Conservation (phyloP, 1,139 yeast species). For the Sugiyamaella sp. region DNA sequence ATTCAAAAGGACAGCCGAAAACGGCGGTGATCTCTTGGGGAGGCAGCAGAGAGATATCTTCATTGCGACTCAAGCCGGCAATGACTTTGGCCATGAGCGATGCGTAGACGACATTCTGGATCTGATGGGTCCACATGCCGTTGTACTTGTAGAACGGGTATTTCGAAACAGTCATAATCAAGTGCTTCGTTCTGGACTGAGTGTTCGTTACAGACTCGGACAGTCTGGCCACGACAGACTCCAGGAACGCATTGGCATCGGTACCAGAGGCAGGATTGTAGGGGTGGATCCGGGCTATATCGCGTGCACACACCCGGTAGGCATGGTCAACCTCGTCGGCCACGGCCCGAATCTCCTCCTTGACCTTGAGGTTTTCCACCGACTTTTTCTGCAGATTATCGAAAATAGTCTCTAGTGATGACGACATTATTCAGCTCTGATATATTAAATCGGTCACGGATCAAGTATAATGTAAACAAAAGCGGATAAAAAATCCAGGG, state of each 20-base stretch:
- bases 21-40: conserved; percentile 2
- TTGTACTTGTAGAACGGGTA: conserved; percentile 37
- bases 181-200: not conserved
- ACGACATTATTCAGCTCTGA: conserved; percentile 14
- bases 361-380: conserved; percentile 13
- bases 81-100: conserved; percentile 10
- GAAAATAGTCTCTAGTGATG: conserved; percentile 15
- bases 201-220: conserved; percentile 10
- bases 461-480: too few species aligned
- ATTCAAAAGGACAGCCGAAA: conserved; percentile 14
- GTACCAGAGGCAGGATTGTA: conserved; percentile 4
- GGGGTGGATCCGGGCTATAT: conserved; percentile 27
- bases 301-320: conserved; percentile 22
- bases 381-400: conserved; percentile 19
- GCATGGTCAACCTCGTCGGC: conserved; percentile 22
- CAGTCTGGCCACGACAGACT: conserved; percentile 3
- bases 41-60: not conserved
- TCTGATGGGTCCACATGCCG: conserved; percentile 31
- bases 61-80: not conserved
- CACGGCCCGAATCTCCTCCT: conserved; percentile 23
- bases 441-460: too few species aligned
- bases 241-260: conserved; percentile 6
- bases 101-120: conserved; percentile 34
- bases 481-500: too few species aligned
- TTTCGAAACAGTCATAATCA: conserved; percentile 19